These are phyloP conservation scores for Yamadazyma oceani DNA, from an alignment of 1,139 yeast genomes.

Conservation along the genomic window DNA sequence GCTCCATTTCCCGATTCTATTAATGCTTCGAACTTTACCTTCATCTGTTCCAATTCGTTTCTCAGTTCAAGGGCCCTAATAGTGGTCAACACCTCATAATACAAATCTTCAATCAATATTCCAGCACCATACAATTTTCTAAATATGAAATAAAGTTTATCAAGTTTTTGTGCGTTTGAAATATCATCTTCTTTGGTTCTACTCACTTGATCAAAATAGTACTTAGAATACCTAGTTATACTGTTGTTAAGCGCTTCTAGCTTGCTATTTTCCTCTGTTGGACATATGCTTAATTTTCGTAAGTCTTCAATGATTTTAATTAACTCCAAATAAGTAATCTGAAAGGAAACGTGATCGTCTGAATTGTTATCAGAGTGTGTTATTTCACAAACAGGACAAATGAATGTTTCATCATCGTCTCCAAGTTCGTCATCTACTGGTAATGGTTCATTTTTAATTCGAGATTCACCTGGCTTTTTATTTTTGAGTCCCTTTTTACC, in stretches of 20 bases:
- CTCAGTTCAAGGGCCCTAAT: slow-evolving; percentile 16
- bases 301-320: slow-evolving; percentile 27
- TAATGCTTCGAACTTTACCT: not conserved
- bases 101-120: slow-evolving; percentile 25
- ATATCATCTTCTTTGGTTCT: slow-evolving; percentile 14
- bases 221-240: slow-evolving; percentile 12
- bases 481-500: slow-evolving; percentile 3
- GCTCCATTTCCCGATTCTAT: no score
- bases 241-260: slow-evolving; percentile 22
- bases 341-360: slow-evolving; percentile 21
- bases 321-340: slow-evolving; percentile 22
- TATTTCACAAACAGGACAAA: slow-evolving; percentile 66
- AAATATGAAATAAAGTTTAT: slow-evolving; percentile 26
- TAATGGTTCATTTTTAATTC: slow-evolving; percentile 16
- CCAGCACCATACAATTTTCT: slow-evolving; percentile 39
- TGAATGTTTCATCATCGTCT: slow-evolving; percentile 40
- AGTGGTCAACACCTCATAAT: slow-evolving; percentile 20
- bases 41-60: slow-evolving; percentile 1
- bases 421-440: slow-evolving; percentile 27
- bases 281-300: slow-evolving; percentile 33
- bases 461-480: not conserved
- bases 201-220: slow-evolving; percentile 14
- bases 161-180: slow-evolving; percentile 21
- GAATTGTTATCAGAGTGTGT: slow-evolving; percentile 19
- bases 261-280: slow-evolving; percentile 36